These are phyloP conservation scores for Prunus mira DNA, from an alignment of 306 rosid genomes.

Conservation along the genomic window DNA sequence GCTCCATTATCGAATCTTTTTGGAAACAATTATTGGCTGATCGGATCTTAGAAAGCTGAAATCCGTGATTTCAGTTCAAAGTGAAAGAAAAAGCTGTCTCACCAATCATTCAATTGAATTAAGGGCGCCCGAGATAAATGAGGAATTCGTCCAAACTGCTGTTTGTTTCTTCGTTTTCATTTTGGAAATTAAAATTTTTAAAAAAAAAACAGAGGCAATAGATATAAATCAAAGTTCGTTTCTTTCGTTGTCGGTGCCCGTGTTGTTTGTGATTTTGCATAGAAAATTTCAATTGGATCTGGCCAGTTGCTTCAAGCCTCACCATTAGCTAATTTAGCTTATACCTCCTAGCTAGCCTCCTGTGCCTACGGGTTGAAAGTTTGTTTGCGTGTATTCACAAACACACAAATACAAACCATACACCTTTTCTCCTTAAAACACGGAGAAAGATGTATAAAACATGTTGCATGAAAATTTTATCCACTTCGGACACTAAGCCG, in stretches of 20 bases:
- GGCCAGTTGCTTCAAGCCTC: no score
- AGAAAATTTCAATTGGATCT: no score
- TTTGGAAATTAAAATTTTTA: neutral
- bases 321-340: no score
- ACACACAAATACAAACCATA: no score
- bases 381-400: no score
- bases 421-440: no score
- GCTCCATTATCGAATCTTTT: neutral
- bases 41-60: slow-evolving; percentile 29
- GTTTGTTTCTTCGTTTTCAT: neutral
- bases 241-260: neutral
- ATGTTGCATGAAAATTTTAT: no score
- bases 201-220: neutral
- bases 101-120: slow-evolving; percentile 8
- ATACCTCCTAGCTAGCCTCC: no score
- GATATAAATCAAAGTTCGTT: neutral
- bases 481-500: no score
- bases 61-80: slow-evolving; percentile 34
- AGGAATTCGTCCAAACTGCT: neutral
- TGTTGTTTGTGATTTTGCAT: neutral
- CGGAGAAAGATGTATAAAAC: no score
- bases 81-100: neutral
- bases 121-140: no score
- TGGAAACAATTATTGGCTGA: neutral
- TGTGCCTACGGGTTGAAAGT: no score